phyloP scores from a whole-genome alignment of 2,329 filamentous ascomycete genomes.

The Penicillium sclerotiorum region DNA sequence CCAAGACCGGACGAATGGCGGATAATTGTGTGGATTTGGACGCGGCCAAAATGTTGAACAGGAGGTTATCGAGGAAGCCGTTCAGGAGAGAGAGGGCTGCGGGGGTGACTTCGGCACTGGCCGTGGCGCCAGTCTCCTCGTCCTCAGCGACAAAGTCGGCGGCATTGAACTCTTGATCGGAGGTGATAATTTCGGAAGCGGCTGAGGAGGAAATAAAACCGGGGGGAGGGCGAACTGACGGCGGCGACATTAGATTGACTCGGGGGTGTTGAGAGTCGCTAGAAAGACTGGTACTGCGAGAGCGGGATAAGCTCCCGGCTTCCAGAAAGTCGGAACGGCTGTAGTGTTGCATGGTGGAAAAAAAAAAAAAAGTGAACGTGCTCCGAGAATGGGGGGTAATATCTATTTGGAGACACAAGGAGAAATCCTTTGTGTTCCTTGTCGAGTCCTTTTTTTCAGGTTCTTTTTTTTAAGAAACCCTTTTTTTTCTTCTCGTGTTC shows the following conservation, averaged over 20 bases:
- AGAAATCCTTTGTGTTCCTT: background rate
- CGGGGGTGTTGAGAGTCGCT: slow-evolving; percentile 39
- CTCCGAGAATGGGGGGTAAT: slow-evolving; percentile 3
- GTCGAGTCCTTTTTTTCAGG: slow-evolving; percentile 3
- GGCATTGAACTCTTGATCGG: slow-evolving; percentile 76
- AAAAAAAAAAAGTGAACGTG: background rate
- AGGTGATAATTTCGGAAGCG: slow-evolving; percentile 88
- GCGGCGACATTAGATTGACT: slow-evolving; percentile 62
- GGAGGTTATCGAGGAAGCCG: slow-evolving; percentile 86
- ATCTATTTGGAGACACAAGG: background rate
- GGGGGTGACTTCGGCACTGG: slow-evolving; percentile 71
- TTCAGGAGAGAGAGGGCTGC: slow-evolving; percentile 80
- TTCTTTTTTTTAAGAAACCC: too few species aligned
- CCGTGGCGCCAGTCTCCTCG: slow-evolving; percentile 65
- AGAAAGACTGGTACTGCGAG: slow-evolving; percentile 44
- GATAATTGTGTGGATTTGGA: slow-evolving; percentile 77
- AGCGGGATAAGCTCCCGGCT: slow-evolving; percentile 33
- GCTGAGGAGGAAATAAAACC: slow-evolving; percentile 87
- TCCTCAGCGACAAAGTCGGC: slow-evolving; percentile 71
- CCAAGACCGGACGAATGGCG: slow-evolving; percentile 77
- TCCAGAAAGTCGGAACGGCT: slow-evolving; percentile 36
- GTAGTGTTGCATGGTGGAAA: slow-evolving; percentile 33
- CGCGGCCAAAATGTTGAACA: slow-evolving; percentile 84
- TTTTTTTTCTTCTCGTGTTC: too few species aligned
- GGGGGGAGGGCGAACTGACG: slow-evolving; percentile 73